These are phyloP conservation scores for Eucalyptus melliodora DNA, from an alignment of 345 rosid genomes.

Conservation along the genomic window DNA sequence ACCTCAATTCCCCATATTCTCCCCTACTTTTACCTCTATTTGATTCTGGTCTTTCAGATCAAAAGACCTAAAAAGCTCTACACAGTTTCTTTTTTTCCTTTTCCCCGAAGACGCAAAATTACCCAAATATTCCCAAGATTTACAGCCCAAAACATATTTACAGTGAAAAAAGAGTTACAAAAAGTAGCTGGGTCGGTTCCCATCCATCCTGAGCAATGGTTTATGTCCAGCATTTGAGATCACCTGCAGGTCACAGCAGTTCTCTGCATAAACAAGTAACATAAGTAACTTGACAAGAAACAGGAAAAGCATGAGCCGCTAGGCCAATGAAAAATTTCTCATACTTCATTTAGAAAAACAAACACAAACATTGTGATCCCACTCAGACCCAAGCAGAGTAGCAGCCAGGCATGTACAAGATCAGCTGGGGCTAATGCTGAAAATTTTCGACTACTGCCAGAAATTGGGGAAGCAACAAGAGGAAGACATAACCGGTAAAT, in stretches of 20 bases:
- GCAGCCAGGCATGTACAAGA: background rate
- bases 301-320: background rate
- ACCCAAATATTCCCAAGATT: background rate
- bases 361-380: background rate
- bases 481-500: background rate
- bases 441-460: background rate
- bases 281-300: background rate
- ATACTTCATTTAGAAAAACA: background rate
- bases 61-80: background rate
- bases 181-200: background rate
- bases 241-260: background rate
- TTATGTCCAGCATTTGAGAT: background rate
- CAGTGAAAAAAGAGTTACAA: background rate
- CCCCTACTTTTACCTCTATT: background rate
- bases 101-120: background rate
- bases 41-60: background rate
- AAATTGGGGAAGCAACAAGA: background rate
- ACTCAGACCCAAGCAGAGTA: background rate
- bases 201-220: background rate
- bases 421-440: background rate
- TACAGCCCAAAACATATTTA: background rate
- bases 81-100: background rate
- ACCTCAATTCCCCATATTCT: background rate
- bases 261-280: background rate
- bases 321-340: background rate